A percentile compares a stretch with the other conserved stretches of the same genome.
Evolutionary conservation across 345 rosid species (phyloP).

Genomic region (Nephelium lappaceum): DNA sequence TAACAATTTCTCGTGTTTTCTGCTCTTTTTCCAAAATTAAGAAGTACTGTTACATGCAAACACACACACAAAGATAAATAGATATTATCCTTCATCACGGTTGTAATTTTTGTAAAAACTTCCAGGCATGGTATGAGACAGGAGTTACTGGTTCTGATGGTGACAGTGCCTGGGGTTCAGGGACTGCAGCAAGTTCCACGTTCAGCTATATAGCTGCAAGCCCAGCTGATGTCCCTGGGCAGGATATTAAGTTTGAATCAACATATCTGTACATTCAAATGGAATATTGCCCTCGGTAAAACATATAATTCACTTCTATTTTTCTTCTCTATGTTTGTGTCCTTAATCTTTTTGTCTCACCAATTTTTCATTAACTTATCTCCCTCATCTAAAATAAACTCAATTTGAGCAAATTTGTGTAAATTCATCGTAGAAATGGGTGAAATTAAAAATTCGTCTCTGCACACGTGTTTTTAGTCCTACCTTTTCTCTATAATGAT

Average conservation of each 20-base stretch:
- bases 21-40: conserved; percentile 8
- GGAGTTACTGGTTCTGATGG: conserved; percentile 70
- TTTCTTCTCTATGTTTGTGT: background rate
- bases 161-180: conserved; percentile 71
- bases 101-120: conserved; percentile 36
- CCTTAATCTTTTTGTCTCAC: background rate
- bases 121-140: conserved; percentile 96
- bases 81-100: conserved; percentile 16
- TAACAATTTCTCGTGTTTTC: background rate
- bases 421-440: background rate
- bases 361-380: background rate
- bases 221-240: conserved; percentile 57
- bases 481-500: background rate
- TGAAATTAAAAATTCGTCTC: background rate
- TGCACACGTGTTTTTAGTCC: background rate
- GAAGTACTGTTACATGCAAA: background rate
- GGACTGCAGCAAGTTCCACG: conserved; percentile 70
- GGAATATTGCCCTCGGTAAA: conserved; percentile 96
- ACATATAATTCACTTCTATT: background rate
- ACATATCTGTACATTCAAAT: conserved; percentile 92
- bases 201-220: conserved; percentile 57
- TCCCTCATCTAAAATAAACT: background rate
- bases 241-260: conserved; percentile 70
- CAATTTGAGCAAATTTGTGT: background rate
- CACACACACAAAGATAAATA: background rate